These are phyloP conservation scores for Neonectria hederae DNA, from an alignment of 2,329 filamentous ascomycete genomes.

Conservation along the genomic window DNA sequence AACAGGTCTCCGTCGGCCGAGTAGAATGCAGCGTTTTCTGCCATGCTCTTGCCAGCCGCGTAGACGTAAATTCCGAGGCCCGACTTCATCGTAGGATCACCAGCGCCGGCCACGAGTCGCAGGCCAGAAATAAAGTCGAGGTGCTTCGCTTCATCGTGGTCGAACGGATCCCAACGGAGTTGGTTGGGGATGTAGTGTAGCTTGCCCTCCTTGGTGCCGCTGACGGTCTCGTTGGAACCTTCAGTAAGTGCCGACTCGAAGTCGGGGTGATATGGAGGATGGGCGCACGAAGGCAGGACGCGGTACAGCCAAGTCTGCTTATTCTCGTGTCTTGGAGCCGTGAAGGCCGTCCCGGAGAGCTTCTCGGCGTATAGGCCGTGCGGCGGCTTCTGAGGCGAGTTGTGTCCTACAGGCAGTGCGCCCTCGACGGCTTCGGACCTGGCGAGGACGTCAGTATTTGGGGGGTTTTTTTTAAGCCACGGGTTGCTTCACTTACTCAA, in stretches of 20 bases:
- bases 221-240: constrained; percentile 40
- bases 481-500: constrained; percentile 68
- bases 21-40: constrained; percentile 78
- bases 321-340: constrained; percentile 73
- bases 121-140: constrained; percentile 66
- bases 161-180: constrained; percentile 83
- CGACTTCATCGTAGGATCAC: constrained; percentile 80
- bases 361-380: constrained; percentile 86
- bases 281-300: constrained; percentile 71
- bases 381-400: constrained; percentile 83
- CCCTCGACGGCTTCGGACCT: constrained; percentile 81
- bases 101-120: constrained; percentile 80
- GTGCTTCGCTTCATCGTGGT: constrained; percentile 67
- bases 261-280: constrained; percentile 64
- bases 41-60: constrained; percentile 82
- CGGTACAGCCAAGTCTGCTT: constrained; percentile 79
- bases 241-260: constrained; percentile 39
- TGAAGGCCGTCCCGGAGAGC: constrained; percentile 77
- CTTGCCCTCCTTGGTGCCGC: constrained; percentile 33
- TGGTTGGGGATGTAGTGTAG: constrained; percentile 72
- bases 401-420: constrained; percentile 77
- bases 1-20: constrained; percentile 83
- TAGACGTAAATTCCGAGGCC: constrained; percentile 86
- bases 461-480: background rate
- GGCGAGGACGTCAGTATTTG: constrained; percentile 22